Base-by-base conservation (phyloP, 176 grass and related monocot species). In the Ensete ventricosum region DNA sequence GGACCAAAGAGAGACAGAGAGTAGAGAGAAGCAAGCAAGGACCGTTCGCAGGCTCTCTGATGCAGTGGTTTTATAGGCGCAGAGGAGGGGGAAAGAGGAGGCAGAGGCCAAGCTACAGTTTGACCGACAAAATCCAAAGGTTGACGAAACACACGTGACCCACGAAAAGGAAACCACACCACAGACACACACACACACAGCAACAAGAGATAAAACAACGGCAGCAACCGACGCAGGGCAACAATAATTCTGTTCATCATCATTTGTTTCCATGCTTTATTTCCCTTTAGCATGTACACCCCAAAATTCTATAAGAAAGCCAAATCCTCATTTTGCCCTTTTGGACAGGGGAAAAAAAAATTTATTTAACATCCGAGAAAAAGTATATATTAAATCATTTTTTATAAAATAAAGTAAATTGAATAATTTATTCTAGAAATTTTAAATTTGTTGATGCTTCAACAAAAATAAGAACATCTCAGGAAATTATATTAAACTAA, bases 61-160 rank as follows among this genome's bases (percentile, higher is more conserved):
- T 25, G 62, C 5, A 2, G 23, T 51, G 52, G 52, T 24, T 25
- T 54, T 52, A 55, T 52, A 55, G 72, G 2, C 9, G 52, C 17
- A 34, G 11, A 20, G 12, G 14, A 53, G 9, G 49, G 19, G 16
- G 67, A 10, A 62, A 60, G 57, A 60, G 2, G 57, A 21, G 16
- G 62, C 21, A 25, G 62, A 64, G 62, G 22, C 10, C 62, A 10
- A 24, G 24, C 62, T 6, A 64, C 22, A 25, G 29, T 55, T 57
- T 74, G 72, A 74, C 72, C 72, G 54, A 74, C 25, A 59, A 48
- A 11, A 9, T 0, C 13, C 24, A 12, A 12, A 48, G 24, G 53
- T 74, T 74, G 54, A 55, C 22, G 24, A 74, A n/a, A 22, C 72
- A 59, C 72, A 74, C 72, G 72, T 74, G 72, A 59, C 54, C 72